These are phyloP conservation scores for Pseudomassariella vexata DNA, from an alignment of 2,329 filamentous ascomycete genomes.

Conservation along the genomic window DNA sequence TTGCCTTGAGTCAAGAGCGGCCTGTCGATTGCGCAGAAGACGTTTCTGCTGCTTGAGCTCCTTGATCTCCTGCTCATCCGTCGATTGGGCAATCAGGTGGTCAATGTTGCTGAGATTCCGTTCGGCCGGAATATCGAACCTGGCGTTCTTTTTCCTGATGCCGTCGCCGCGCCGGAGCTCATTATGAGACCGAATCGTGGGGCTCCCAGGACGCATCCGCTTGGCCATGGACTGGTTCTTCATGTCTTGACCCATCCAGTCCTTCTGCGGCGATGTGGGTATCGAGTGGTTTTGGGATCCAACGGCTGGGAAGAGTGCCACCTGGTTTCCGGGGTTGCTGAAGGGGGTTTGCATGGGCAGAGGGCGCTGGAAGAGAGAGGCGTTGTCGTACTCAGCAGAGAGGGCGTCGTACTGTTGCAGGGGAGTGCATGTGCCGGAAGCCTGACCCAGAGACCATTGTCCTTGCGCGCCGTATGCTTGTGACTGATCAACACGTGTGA, in stretches of 20 bases:
- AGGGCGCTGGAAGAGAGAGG: slow-evolving; percentile 47
- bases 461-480: slow-evolving; percentile 37
- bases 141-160: slow-evolving; percentile 97
- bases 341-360: slow-evolving; percentile 51
- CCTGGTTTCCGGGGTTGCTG: slow-evolving; percentile 41
- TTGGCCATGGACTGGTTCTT: slow-evolving; percentile 44
- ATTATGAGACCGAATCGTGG: slow-evolving; percentile 67
- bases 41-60: slow-evolving; percentile 98
- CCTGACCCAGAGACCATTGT: slow-evolving; percentile 59
- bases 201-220: slow-evolving; percentile 61
- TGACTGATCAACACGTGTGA: slow-evolving; percentile 55
- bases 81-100: slow-evolving; percentile 79
- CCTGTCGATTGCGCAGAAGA: slow-evolving; percentile 88
- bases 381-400: slow-evolving; percentile 48
- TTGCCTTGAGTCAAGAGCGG: slow-evolving; percentile 92
- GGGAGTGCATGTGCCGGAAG: slow-evolving; percentile 68
- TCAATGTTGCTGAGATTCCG: slow-evolving; percentile 94
- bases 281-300: slow-evolving; percentile 42
- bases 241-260: slow-evolving; percentile 46
- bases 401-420: slow-evolving; percentile 65
- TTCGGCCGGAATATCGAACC: slow-evolving; percentile 94
- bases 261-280: slow-evolving; percentile 52
- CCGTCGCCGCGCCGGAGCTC: slow-evolving; percentile 75
- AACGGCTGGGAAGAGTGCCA: slow-evolving; percentile 49
- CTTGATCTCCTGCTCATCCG: slow-evolving; percentile 89